A percentile compares a stretch with the other conserved stretches of the same genome.
Conservation (phyloP, 2,329 filamentous ascomycete species). For the Coleophoma eucalyptorum region DNA sequence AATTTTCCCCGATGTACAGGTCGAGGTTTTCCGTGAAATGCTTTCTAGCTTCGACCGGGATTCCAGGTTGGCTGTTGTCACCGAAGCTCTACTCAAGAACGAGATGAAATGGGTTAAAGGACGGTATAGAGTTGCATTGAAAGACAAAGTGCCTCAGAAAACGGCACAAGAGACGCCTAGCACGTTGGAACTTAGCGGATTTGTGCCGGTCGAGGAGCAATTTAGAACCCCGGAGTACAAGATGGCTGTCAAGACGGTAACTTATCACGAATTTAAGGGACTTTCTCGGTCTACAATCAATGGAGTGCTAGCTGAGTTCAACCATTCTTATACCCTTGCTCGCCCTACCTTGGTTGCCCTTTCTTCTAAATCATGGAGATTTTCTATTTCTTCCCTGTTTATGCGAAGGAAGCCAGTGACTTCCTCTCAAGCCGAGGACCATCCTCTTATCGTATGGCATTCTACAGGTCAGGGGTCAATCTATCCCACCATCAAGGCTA, state of each 20-base stretch:
- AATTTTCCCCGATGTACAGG: conserved; percentile 76
- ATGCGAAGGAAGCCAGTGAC: conserved; percentile 57
- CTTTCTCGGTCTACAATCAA: conserved; percentile 70
- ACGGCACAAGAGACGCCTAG: conserved; percentile 15
- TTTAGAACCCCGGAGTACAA: conserved; percentile 68
- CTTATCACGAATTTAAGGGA: conserved; percentile 73
- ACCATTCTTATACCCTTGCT: conserved; percentile 73
- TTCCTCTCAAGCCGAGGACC: conserved; percentile 50
- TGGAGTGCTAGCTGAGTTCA: conserved; percentile 75
- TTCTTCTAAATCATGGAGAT: conserved; percentile 73
- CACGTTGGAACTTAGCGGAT: conserved; percentile 5
- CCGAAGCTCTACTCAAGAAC: conserved; percentile 72
- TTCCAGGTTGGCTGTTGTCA: conserved; percentile 72
- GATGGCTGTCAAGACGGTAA: conserved; percentile 61
- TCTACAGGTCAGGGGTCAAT: conserved; percentile 51
- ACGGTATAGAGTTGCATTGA: conserved; percentile 48
- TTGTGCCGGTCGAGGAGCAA: conserved; percentile 55
- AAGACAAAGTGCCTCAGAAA: conserved; percentile 20
- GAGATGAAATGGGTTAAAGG: conserved; percentile 68
- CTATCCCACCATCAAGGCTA: conserved; percentile 59
- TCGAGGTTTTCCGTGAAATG: conserved; percentile 81
- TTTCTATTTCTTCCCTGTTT: conserved; percentile 68
- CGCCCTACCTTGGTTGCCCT: conserved; percentile 66
- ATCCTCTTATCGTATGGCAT: conserved; percentile 61
- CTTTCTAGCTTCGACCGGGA: conserved; percentile 70